Evolutionary conservation across 306 rosid species (phyloP), one percentile per base, ranked within the genome.

Genomic region (Malus asiatica): DNA sequence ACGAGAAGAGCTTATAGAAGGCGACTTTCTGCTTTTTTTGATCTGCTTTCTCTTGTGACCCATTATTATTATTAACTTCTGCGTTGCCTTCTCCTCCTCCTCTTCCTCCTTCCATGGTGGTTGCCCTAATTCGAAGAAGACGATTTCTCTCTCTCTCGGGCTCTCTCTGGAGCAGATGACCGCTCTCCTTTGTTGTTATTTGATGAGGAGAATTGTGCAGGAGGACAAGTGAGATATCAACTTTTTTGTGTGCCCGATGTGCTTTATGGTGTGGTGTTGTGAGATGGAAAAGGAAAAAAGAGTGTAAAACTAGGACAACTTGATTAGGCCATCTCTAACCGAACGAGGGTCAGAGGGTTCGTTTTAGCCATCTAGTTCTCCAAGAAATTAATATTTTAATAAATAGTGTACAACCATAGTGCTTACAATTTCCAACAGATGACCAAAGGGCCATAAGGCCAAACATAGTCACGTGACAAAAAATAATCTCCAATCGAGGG

Each of bases 1-100:
- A 92, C 32, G 74, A n/a, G 78, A 95, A 95, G 4, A 95, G 89
- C 87, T 73, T 90, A 61, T 61, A 76, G 58, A 95, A 86, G 0
- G 93, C 72, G 52, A 95, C 89, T 63, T 73, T 84, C 19, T 89
- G 87, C 9, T 73, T 74, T 1, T 61, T 44, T 64, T 64, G 23
- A 18, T 8, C 6, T 1, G 3, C 44, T 64, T 64, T 63, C 44
- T n/a, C 44, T 15, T 63, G 33, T 46, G 19, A 48, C 42, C 44
- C 42, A 30, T 63, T 29, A 30, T 8, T 35, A 16, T 14, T 55
- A 20, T 10, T n/a, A n/a, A 19, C 25, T 22, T 10, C 62, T 8
- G 61, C 61, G 25, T 22, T n/a, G n/a, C 62, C 62, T 20, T 57
- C 62, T 2, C 53, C 53, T 48, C 19, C 66, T 27, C 19, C 35